Evolutionary conservation across 345 rosid species (phyloP), one percentile per base, ranked within the genome.

Genomic region (Citrus maxima): DNA sequence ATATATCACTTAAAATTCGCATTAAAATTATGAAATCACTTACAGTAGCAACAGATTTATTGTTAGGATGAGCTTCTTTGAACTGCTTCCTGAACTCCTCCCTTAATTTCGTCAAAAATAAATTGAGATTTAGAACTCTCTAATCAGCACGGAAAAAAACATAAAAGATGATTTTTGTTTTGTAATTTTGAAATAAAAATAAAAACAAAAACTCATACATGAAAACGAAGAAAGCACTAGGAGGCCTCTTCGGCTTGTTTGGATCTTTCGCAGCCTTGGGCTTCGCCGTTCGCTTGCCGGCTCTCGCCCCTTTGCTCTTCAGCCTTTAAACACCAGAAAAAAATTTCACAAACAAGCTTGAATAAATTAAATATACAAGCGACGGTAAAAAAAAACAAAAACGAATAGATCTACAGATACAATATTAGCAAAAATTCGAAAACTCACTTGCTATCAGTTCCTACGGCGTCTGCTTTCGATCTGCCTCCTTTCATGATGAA

Each of bases 201-300:
- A 13, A 38, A 12, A 46, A 46, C 3, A 46, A 16, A 54, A n/a
- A 3, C 16, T 34, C 79, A 3, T 88, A 93, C 98, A 94, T 92
- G 90, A 92, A 94, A 40, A 94, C 86, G 85, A 94, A 92, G 87
- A 94, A 92, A 71, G 95, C 93, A 76, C 95, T 92, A 10, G 95
- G 87, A 82, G 98, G 90, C 86, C 51, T 46, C 51, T 46, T 46
- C 51, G 51, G 51, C 51, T 46, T 46, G 51, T 46, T 46, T 13
- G 51, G 51, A 13, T 46, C 51, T 46, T 46, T 46, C 51, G 18
- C 51, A 46, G 51, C 51, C 51, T 46, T 46, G 0, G 91, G 86
- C 81, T 94, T 89, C 28, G 83, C 79, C 13, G 89, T 76, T 79
- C 87, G 88, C 77, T 79, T 82, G 73, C 89, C 79, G 27, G 82